phyloP scores from a whole-genome alignment of 345 rosid species.

The Garcia nutans region DNA sequence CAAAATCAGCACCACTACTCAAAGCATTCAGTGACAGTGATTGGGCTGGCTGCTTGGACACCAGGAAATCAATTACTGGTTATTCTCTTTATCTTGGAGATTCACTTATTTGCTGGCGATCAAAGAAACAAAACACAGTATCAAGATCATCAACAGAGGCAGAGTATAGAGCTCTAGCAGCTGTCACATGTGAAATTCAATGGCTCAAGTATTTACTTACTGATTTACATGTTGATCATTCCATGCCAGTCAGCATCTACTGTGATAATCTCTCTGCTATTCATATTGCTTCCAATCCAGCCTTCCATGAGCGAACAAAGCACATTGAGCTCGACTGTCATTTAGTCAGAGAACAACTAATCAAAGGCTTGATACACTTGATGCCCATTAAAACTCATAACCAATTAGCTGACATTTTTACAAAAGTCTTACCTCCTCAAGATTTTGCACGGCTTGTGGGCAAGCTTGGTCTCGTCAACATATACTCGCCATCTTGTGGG shows the following conservation, averaged over 20 bases:
- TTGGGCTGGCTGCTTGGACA: not conserved
- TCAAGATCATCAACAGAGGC: not conserved
- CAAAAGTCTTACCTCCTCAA: not conserved
- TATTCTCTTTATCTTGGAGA: not conserved
- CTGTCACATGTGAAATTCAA: not conserved
- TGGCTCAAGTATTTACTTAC: not conserved
- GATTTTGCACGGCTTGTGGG: too few species aligned
- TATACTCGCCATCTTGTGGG: too few species aligned
- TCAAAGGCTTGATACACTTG: not conserved
- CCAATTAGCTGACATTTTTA: not conserved
- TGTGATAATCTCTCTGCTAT: not conserved
- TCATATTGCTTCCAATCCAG: not conserved
- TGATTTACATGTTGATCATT: not conserved
- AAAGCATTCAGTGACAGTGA: not conserved
- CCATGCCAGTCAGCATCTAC: not conserved
- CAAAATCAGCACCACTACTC: accelerated
- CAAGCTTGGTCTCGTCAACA: too few species aligned
- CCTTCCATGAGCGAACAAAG: not conserved
- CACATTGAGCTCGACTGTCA: not conserved
- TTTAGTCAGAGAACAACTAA: not conserved
- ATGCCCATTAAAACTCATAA: not conserved
- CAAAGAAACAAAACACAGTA: not conserved
- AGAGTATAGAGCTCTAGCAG: not conserved
- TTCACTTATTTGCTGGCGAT: not conserved
- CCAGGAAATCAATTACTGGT: not conserved